These are phyloP conservation scores for Trametes polyzona DNA, from an alignment of 1,284 basidiomycete species.

Conservation along the genomic window DNA sequence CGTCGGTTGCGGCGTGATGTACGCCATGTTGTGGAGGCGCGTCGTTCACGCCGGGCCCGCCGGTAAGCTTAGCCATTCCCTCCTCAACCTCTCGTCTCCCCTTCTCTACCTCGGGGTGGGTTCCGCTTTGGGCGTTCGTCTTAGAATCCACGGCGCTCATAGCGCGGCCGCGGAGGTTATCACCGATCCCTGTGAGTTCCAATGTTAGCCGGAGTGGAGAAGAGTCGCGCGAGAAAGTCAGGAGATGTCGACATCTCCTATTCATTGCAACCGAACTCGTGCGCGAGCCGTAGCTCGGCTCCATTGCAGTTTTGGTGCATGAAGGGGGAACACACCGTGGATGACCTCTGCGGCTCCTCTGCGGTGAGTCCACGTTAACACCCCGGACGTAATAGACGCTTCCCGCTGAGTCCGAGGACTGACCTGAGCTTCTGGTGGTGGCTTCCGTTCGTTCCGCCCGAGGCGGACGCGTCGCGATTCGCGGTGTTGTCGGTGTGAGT, in stretches of 20 bases:
- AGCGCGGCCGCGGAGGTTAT: conserved; percentile 20
- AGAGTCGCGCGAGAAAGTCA: background rate
- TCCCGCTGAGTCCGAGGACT: background rate
- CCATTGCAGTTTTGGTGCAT: background rate
- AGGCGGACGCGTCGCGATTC: background rate
- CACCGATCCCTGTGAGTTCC: conserved; percentile 13
- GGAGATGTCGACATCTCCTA: background rate
- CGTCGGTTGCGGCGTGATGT: background rate
- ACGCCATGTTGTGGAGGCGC: background rate
- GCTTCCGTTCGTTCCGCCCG: background rate
- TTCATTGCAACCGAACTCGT: no score
- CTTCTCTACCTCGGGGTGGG: conserved; percentile 11
- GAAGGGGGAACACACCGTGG: conserved; percentile 15
- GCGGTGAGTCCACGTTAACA: background rate
- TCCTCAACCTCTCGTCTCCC: conserved; percentile 20
- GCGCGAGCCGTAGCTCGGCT: background rate
- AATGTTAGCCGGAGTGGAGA: background rate
- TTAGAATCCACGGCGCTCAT: conserved; percentile 15
- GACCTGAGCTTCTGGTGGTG: conserved; percentile 18
- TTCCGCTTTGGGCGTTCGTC: background rate
- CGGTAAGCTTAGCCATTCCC: conserved; percentile 21
- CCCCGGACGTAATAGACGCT: background rate
- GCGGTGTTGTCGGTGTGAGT: background rate
- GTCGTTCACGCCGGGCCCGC: conserved; percentile 1
- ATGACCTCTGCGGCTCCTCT: conserved; percentile 22